phyloP scores from a whole-genome alignment of 2,329 filamentous ascomycete species.

The Mariannaea sp. region DNA sequence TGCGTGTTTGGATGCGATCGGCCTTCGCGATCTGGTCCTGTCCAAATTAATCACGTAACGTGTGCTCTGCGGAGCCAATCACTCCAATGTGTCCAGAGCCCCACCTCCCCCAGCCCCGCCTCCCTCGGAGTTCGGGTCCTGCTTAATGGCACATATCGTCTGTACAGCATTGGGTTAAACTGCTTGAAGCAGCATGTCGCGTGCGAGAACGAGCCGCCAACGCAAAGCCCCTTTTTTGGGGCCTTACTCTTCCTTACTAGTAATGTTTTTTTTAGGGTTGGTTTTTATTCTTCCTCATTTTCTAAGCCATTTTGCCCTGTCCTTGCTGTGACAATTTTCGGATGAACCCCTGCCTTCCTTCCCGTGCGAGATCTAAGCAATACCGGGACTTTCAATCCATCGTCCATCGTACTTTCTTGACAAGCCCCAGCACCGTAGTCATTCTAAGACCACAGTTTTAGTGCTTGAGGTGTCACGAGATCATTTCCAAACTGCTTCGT shows the following conservation, averaged over 20 bases:
- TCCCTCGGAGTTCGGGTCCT: conserved; percentile 15
- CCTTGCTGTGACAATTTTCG: too few species aligned
- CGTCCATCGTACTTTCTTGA: too few species aligned
- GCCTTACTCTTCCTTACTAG: too few species aligned
- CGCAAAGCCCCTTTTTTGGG: not conserved
- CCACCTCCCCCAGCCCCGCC: not conserved
- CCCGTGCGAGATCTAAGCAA: too few species aligned
- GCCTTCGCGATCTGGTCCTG: not conserved
- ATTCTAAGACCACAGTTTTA: too few species aligned
- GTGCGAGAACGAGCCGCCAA: conserved; percentile 8
- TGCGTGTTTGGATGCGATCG: not conserved
- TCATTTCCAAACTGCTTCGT: too few species aligned
- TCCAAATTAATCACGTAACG: conserved; percentile 13
- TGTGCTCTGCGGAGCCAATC: conserved; percentile 2
- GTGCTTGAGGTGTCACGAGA: too few species aligned
- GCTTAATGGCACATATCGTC: not conserved
- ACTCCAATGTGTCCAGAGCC: not conserved
- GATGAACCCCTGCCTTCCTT: too few species aligned
- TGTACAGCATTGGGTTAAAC: conserved; percentile 13
- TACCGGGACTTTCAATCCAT: too few species aligned
- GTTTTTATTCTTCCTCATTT: too few species aligned
- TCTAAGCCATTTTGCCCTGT: too few species aligned
- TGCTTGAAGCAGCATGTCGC: conserved; percentile 14
- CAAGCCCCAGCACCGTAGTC: too few species aligned
- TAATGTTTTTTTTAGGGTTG: not conserved